Base-by-base conservation (phyloP, 306 rosid genomes). In the Vigna unguiculata region DNA sequence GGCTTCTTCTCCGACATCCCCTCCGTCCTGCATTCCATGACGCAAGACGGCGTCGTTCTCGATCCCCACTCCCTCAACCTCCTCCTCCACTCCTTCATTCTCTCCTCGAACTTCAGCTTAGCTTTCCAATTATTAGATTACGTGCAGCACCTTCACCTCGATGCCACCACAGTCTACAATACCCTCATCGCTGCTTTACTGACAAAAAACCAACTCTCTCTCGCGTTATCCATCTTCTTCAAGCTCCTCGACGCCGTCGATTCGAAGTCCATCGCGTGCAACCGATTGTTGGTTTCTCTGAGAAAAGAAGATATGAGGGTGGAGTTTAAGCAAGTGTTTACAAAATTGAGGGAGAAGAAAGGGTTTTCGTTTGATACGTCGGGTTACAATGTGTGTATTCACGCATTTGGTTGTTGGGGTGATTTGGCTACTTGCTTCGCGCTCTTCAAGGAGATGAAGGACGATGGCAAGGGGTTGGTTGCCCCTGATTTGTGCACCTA, bases 361-460 rank as follows among this genome's bases (percentile, higher is more conserved):
- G 76, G 78, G 3, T 92, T 86, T 75, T 47, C 48, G 67, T 79
- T 90, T 67, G 96, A 89, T 70, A 76, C 73, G 0, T 81, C 90
- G 84, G 89, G 93, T 1, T 90, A 90, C 76, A 94, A 94, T 69
- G 80, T 88, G 9, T 87, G 92, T 38, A 89, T 94, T 70, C 84
- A 94, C 73, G 93, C 96, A 0, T 92, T 94, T 82, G 97, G 96
- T 28, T 87, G 87, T 82, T 94, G 96, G 98, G 96, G 97, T 25
- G 91, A 94, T 78, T 59, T 92, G 84, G 85, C 62, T 71, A 78
- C 90, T 79, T 84, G 88, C 34, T 68, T 94, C 15, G 74, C 60
- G 17, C 88, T 92, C 15, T 90, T 81, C 74, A 88, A 80, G 53
- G 92, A 90, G 85, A 92, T 92, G 96, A 90, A 88, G 82, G 80